phyloP scores from a whole-genome alignment of 2,329 filamentous ascomycete species.

The Xylariaceae sp. region DNA sequence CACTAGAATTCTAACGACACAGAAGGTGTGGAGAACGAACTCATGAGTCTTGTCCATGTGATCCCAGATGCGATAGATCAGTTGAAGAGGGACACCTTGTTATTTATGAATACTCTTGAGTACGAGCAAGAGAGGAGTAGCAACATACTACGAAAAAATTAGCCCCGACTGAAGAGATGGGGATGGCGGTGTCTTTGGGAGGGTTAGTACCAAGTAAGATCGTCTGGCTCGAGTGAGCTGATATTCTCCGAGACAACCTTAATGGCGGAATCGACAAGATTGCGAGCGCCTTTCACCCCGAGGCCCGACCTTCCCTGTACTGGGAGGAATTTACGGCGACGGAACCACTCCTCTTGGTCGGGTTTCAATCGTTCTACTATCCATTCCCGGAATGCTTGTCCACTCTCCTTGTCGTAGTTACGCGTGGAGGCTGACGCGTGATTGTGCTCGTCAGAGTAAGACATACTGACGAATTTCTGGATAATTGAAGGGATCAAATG shows the following conservation, averaged over 20 bases:
- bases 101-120: background rate
- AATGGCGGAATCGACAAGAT: constrained; percentile 44
- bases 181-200: background rate
- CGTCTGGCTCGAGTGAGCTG: constrained; percentile 37
- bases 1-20: background rate
- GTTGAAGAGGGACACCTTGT: constrained; percentile 37
- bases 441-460: background rate
- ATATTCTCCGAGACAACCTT: constrained; percentile 43
- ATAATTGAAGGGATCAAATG: background rate
- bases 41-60: constrained; percentile 36
- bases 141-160: background rate
- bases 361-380: constrained; percentile 33
- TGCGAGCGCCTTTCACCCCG: constrained; percentile 39
- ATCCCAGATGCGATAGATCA: constrained; percentile 44
- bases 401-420: background rate
- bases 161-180: background rate
- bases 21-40: background rate
- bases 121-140: background rate
- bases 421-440: background rate
- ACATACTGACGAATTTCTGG: background rate
- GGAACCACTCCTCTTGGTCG: constrained; percentile 41
- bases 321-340: constrained; percentile 33
- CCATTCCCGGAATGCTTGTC: constrained; percentile 39
- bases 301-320: constrained; percentile 27
- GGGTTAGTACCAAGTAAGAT: constrained; percentile 28